Evolutionary conservation across 2,329 filamentous ascomycete species (phyloP).

Genomic region (Penicillium vulpinum): DNA sequence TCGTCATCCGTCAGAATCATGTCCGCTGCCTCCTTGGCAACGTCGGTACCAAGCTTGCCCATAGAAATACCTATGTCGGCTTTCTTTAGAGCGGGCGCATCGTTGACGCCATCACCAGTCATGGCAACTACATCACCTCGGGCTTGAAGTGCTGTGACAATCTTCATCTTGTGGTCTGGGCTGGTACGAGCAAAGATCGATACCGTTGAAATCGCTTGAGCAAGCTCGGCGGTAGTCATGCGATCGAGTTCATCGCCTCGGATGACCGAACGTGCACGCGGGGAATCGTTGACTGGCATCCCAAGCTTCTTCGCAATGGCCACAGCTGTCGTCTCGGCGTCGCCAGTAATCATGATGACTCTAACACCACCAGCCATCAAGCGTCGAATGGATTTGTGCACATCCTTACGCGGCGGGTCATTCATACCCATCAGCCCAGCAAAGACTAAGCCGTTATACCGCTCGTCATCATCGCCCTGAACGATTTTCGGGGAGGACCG

Average conservation of each 20-base stretch:
- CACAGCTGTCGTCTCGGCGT: constrained; percentile 89
- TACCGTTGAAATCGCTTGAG: constrained; percentile 80
- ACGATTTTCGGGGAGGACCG: constrained; percentile 51
- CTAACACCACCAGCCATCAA: constrained; percentile 93
- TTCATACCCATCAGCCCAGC: constrained; percentile 95
- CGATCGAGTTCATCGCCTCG: constrained; percentile 88
- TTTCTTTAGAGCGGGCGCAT: constrained; percentile 93
- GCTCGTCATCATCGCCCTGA: constrained; percentile 62
- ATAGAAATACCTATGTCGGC: constrained; percentile 98
- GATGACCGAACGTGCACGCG: constrained; percentile 65
- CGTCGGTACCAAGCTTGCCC: constrained; percentile 91
- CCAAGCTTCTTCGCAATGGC: constrained; percentile 94
- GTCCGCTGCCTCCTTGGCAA: constrained; percentile 90
- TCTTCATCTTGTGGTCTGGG: constrained; percentile 97
- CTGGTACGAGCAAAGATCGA: constrained; percentile 96
- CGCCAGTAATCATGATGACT: constrained; percentile 98
- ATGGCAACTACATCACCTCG: constrained; percentile 97
- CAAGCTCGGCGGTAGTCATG: constrained; percentile 83
- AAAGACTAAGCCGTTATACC: constrained; percentile 82
- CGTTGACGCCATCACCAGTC: constrained; percentile 98
- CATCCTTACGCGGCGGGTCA: constrained; percentile 87
- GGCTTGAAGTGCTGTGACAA: constrained; percentile 84
- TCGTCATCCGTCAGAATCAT: constrained; percentile 89
- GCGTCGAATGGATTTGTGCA: constrained; percentile 82
- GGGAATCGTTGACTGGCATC: constrained; percentile 71